Evolutionary conservation across 768 basidiomycete genomes (phyloP).

Genomic region (Tulasnella sp.): DNA sequence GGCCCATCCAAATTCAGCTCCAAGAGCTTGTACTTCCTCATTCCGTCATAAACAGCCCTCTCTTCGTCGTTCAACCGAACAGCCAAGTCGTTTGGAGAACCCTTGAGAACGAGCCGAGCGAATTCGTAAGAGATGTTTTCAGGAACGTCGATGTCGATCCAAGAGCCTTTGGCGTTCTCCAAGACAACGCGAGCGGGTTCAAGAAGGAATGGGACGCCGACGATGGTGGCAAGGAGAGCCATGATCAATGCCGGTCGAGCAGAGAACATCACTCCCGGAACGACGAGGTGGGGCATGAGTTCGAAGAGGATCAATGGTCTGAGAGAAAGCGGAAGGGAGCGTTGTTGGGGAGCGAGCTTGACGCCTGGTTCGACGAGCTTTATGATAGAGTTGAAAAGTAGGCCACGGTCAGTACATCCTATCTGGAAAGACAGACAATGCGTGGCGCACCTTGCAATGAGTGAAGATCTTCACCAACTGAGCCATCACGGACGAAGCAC

Average conservation of each 20-base stretch:
- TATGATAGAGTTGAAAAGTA: neutral
- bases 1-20: constrained; percentile 29
- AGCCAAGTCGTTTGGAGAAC: constrained; percentile 21
- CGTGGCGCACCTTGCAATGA: constrained; percentile 26
- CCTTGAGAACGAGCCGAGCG: constrained; percentile 27
- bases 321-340: constrained; percentile 27
- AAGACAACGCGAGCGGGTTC: constrained; percentile 26
- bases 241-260: constrained; percentile 27
- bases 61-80: constrained; percentile 25
- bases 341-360: constrained; percentile 26
- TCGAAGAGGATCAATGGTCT: constrained; percentile 26
- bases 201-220: constrained; percentile 28
- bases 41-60: constrained; percentile 25
- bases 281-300: constrained; percentile 30
- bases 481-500: constrained; percentile 27
- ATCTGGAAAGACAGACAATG: neutral
- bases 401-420: neutral
- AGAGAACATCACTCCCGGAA: constrained; percentile 29
- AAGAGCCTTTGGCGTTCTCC: constrained; percentile 25
- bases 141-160: constrained; percentile 28
- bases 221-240: constrained; percentile 27
- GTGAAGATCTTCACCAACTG: constrained; percentile 29
- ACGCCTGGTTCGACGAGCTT: constrained; percentile 27
- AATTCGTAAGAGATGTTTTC: constrained; percentile 31
- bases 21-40: constrained; percentile 28